Percentiles rank a stretch among this genome's conserved stretches.
phyloP scores from a whole-genome alignment of 1,139 yeast species.

The Taiozyma sp. region DNA sequence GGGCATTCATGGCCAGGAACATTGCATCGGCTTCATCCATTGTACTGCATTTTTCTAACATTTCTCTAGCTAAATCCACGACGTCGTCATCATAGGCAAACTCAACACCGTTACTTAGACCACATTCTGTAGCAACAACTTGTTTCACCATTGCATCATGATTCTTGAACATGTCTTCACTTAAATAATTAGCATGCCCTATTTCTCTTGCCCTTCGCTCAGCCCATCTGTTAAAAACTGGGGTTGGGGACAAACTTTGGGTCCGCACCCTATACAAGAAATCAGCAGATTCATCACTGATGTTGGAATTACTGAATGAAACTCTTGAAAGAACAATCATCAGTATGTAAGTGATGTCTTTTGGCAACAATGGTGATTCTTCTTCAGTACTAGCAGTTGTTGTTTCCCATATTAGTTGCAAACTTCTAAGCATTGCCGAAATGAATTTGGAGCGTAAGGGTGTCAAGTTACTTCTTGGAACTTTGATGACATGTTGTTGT shows the following conservation, averaged over 20 bases:
- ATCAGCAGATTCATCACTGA: constrained; percentile 34
- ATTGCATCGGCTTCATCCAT: constrained; percentile 79
- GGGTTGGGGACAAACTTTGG: constrained; percentile 18
- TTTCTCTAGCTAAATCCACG: constrained; percentile 66
- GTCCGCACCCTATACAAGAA: constrained; percentile 31
- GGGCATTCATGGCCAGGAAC: constrained; percentile 56
- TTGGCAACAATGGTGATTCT: constrained; percentile 30
- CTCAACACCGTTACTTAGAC: constrained; percentile 50
- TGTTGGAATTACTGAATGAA: constrained; percentile 48
- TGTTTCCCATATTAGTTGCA: constrained; percentile 22
- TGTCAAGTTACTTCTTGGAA: constrained; percentile 44
- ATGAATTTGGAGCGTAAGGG: constrained; percentile 40
- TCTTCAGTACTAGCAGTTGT: constrained; percentile 3
- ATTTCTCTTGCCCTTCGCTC: constrained; percentile 40
- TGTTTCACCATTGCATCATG: constrained; percentile 4
- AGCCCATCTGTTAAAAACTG: constrained; percentile 39
- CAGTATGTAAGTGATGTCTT: constrained; percentile 24
- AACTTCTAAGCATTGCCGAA: constrained; percentile 24
- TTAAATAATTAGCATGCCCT: constrained; percentile 27
- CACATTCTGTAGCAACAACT: constrained; percentile 14
- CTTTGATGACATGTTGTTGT: constrained; percentile 42
- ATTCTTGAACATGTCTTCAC: constrained; percentile 1
- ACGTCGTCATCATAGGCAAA: constrained; percentile 59
- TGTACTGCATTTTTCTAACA: constrained; percentile 64
- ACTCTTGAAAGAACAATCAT: constrained; percentile 50